Evolutionary conservation across 2,329 filamentous ascomycete genomes (phyloP).

Genomic region (Sclerotinia nivalis): DNA sequence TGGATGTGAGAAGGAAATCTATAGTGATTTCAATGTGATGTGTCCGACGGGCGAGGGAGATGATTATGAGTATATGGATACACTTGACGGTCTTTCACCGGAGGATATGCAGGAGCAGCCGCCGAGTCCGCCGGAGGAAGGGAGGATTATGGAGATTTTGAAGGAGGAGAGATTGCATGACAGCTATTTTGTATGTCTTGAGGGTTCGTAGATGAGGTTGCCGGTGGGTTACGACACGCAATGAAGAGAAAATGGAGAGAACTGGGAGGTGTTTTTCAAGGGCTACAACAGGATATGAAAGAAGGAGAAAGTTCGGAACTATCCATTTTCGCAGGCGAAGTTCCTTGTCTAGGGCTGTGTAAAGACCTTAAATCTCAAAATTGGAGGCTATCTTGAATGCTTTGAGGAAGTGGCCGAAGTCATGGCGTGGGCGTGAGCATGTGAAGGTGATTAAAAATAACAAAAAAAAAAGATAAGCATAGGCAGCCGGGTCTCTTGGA

Average conservation of each 20-base stretch:
- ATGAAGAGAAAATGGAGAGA: neutral
- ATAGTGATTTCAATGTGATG: slow-evolving; percentile 42
- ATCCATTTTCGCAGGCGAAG: neutral
- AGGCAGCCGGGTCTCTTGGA: neutral
- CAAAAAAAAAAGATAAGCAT: slow-evolving; percentile 8
- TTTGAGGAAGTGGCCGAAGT: neutral
- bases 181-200: slow-evolving; percentile 34
- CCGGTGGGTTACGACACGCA: neutral
- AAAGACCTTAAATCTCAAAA: neutral
- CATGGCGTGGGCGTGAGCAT: slow-evolving; percentile 8
- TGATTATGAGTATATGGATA: slow-evolving; percentile 41
- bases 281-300: neutral
- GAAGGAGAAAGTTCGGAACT: slow-evolving; percentile 22
- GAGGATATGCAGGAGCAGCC: slow-evolving; percentile 36
- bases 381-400: slow-evolving; percentile 33
- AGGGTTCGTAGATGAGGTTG: slow-evolving; percentile 36
- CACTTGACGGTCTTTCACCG: slow-evolving; percentile 39
- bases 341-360: neutral
- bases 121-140: slow-evolving; percentile 35
- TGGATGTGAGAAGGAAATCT: slow-evolving; percentile 32
- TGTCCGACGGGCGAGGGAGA: slow-evolving; percentile 32
- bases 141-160: slow-evolving; percentile 38
- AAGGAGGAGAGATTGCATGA: slow-evolving; percentile 36
- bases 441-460: slow-evolving; percentile 14
- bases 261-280: no score